Base-by-base conservation (phyloP, 352 stramenopile genomes). In the Phytopythium cucurbitacearum region DNA sequence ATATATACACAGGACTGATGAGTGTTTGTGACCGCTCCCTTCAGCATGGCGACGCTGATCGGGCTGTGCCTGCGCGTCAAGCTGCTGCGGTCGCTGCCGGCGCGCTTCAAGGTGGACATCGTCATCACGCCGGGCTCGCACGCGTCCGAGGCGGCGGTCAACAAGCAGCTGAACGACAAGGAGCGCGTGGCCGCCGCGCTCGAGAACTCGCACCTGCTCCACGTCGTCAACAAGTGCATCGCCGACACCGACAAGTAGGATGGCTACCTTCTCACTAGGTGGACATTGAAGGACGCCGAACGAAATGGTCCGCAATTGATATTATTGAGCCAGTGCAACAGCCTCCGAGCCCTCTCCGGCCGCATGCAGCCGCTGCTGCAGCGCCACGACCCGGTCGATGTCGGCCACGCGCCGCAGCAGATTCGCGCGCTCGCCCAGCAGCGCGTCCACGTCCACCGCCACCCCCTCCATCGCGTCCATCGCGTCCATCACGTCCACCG, bases 101-200 rank as follows among this genome's bases (percentile, higher is more conserved):
- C 81, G 60, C 79, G 91, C 48, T 98, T 98, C 73, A 98, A 98
- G 63, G 84, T 98, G 28, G 73, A 87, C 52, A 97, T 99, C 13
- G 68, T 85, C 44, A 98, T 99, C 51, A 95, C 95, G 48, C 87
- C 89, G 13, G 96, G 95, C 51, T 97, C 93, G 51, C 96, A 99
- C 77, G 84, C 87, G 21, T 97, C 87, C 51, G 95, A 98, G 77
- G 84, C 92, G 21, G 91, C 91, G 33, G 89, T 99, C 49, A 98
- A 98, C 85, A 98, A 98, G 65, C 96, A 99, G 71, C 80, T 99
- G 28, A 95, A 96, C 54, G 95, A 98, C 68, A 98, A 99, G 65
- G 96, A 99, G 64, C 80, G 96, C 55, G 94, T 99, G 8, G 88
- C 89, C 1, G 96, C 96, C 12, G 96, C 96, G 16, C 77, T 99